Evolutionary conservation across 1,284 basidiomycete species (phyloP).

Genomic region (Pyrrhoderma lamaoense): DNA sequence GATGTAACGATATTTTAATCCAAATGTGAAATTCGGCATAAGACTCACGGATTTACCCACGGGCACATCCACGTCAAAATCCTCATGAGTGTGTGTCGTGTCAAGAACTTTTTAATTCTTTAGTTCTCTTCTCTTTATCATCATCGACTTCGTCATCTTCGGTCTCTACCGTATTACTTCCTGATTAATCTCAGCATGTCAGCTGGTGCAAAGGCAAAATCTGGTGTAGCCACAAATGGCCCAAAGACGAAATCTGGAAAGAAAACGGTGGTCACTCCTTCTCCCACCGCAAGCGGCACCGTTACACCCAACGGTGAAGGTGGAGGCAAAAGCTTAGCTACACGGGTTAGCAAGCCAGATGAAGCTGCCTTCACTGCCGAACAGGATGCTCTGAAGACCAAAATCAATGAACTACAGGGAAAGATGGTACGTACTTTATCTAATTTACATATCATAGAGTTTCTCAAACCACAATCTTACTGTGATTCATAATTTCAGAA

Average conservation of each 20-base stretch:
- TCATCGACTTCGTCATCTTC: neutral
- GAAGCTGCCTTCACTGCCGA: constrained; percentile 75
- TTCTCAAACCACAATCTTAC: neutral
- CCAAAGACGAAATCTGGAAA: constrained; percentile 34
- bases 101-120: neutral
- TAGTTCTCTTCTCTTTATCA: neutral
- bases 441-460: neutral
- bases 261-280: constrained; percentile 22
- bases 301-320: constrained; percentile 42
- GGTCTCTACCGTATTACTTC: neutral
- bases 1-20: neutral
- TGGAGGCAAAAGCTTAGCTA: constrained; percentile 36
- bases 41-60: constrained; percentile 22
- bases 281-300: constrained; percentile 38
- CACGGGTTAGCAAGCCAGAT: constrained; percentile 60
- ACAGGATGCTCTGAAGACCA: constrained; percentile 74
- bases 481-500: constrained; percentile 38
- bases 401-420: constrained; percentile 75
- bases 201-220: constrained; percentile 29
- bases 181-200: constrained; percentile 14
- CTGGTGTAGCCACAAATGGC: constrained; percentile 40
- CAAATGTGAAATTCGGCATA: neutral
- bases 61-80: constrained; percentile 20
- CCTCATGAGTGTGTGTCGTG: neutral
- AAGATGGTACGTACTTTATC: constrained; percentile 59